Base-by-base conservation (phyloP, 495 filamentous ascomycete genomes). In the Aspergillus campestris region DNA sequence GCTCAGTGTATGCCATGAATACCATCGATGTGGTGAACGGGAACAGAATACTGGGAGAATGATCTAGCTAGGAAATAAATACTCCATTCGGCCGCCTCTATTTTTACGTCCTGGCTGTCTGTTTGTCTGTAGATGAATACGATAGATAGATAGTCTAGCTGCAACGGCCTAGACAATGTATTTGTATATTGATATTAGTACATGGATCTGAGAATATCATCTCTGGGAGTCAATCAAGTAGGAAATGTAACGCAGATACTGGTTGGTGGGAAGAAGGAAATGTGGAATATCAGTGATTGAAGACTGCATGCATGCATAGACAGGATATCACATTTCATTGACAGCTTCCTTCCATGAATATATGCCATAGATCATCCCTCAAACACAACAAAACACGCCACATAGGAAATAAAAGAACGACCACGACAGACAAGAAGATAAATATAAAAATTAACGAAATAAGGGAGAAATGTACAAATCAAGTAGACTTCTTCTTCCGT, bases 401-500 rank as follows among this genome's bases (percentile, higher is more conserved):
- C 28, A 9, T 37, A 34, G 24, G 31, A 30, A 24, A 5, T 30
- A n/a, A 37, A 15, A 45, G 9, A 40, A 12, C 30, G 30, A 43
- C 12, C 34, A 15, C 18, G 4, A 24, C 18, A 24, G 18, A 24
- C 18, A 29, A 35, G 34, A 38, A 50, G 7, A 43, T 13, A 34
- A 6, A 31, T n/a, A n/a, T n/a, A 35, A 12, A 40, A 47, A 41
- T 15, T 33, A 34, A 18, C 14, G 12, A 9, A 34, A 18, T 30
- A 9, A 36, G 14, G n/a, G 31, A 11, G n/a, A 31, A 24, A 24
- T n/a, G 18, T 24, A 24, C 18, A 24, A 24, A 24, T 44, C 33
- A 51, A 34, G 55, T 38, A 38, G 49, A 7, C 51, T 53, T 58
- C 52, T 59, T 63, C 57, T 54, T 62, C 13, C 60, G 56, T 9